Conservation (phyloP, 192 early-diverging fungal species). For the Linnemannia zychae region DNA sequence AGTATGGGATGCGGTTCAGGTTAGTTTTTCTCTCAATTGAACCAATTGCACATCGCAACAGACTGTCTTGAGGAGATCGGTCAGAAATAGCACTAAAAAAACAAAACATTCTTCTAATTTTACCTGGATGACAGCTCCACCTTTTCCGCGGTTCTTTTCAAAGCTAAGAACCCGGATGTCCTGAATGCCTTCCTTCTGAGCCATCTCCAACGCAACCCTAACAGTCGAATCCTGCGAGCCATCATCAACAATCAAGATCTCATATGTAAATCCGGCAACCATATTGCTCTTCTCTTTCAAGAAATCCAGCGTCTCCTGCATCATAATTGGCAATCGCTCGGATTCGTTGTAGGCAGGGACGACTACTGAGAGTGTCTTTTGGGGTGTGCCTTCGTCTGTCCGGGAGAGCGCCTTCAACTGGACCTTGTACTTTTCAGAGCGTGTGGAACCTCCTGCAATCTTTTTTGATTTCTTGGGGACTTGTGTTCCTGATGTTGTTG, state of each 20-base stretch:
- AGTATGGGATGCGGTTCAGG: no score
- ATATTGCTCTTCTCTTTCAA: slow-evolving; percentile 61
- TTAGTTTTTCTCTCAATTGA: neutral
- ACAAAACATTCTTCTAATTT: neutral
- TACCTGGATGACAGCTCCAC: slow-evolving; percentile 93
- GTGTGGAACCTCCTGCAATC: slow-evolving; percentile 60
- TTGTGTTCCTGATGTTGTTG: neutral
- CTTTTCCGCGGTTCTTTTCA: slow-evolving; percentile 91
- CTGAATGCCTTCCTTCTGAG: slow-evolving; percentile 63
- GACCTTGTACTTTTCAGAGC: slow-evolving; percentile 66
- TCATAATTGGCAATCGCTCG: slow-evolving; percentile 85
- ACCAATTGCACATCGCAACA: neutral
- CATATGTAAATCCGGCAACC: slow-evolving; percentile 73
- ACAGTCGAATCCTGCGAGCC: slow-evolving; percentile 87
- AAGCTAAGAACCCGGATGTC: slow-evolving; percentile 83
- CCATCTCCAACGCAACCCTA: slow-evolving; percentile 74
- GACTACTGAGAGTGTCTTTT: slow-evolving; percentile 78
- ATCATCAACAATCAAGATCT: slow-evolving; percentile 95
- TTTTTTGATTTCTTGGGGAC: slow-evolving; percentile 8
- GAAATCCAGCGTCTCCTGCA: slow-evolving; percentile 83
- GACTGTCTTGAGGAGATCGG: no score
- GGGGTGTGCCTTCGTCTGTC: slow-evolving; percentile 60
- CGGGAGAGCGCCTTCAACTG: slow-evolving; percentile 58
- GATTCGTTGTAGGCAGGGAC: slow-evolving; percentile 96
- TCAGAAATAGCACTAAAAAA: no score